Base-by-base conservation (phyloP, 306 rosid genomes). In the Quercus parvula region DNA sequence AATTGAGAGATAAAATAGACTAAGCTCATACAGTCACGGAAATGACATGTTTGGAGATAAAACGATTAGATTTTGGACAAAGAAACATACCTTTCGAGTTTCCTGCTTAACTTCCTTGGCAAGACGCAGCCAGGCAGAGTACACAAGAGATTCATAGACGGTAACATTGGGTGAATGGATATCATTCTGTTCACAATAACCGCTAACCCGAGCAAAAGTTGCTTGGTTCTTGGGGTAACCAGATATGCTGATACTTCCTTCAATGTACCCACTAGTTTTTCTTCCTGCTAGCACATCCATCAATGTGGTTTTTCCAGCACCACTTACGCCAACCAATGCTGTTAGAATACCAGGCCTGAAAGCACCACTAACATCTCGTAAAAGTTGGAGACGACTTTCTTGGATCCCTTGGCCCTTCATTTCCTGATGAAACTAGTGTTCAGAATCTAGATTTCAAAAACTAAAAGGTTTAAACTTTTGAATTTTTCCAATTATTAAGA, bases 221-320 rank as follows among this genome's bases (percentile, higher is more conserved):
- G 61, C 82, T 77, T 88, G 92, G 38, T 84, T 86, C 80, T 86
- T 88, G 19, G 90, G 88, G 56, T 79, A 88, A 71, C 92, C 92
- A 10, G 92, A 88, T 59, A 88, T 25, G 24, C 33, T 84, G 35
- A 88, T 86, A 80, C 76, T 86, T 56, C 89, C 92, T 82, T 86
- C 90, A 58, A 86, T 75, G 58, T 86, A 86, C 20, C 92, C 92
- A 15, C 86, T 78, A 10, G 90, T 88, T 84, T 88, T 88, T 79
- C 92, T 82, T 68, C 90, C 92, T 3, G 88, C 85, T 51, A 88
- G 87, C 51, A 88, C 89, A 86, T 88, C 90, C 88, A 88, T 81
- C 85, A 88, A 78, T 5, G 92, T 88, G 71, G 92, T 84, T 78
- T 88, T 88, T n/a, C 92, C 88, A 66, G 86, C 92, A 70, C 92